These are phyloP conservation scores for Colletotrichum sp. DNA, from an alignment of 2,329 filamentous ascomycete species.

Conservation along the genomic window DNA sequence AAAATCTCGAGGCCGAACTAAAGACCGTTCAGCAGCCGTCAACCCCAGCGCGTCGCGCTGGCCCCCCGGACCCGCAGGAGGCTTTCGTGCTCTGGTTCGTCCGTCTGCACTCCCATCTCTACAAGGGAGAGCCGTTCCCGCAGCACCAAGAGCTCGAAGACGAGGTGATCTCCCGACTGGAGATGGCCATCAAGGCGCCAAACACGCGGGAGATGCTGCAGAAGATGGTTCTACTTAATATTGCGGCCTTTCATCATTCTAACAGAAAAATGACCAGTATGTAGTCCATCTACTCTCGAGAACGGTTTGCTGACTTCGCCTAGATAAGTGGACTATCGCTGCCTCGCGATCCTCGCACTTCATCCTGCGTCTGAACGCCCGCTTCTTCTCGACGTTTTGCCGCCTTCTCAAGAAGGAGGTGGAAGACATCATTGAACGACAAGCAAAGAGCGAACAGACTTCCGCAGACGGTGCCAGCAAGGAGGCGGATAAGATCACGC, in stretches of 20 bases:
- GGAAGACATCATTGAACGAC: constrained; percentile 49
- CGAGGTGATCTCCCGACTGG: constrained; percentile 81
- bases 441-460: constrained; percentile 34
- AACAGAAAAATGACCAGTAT: constrained; percentile 58
- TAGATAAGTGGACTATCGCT: constrained; percentile 52
- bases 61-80: constrained; percentile 60
- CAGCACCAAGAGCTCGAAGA: constrained; percentile 83
- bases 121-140: constrained; percentile 75
- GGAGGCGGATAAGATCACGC: constrained; percentile 35
- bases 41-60: constrained; percentile 33
- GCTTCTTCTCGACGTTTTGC: constrained; percentile 76
- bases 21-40: constrained; percentile 51
- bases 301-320: neutral
- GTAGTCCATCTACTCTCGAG: constrained; percentile 22
- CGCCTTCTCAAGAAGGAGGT: constrained; percentile 75
- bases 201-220: constrained; percentile 69
- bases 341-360: constrained; percentile 62
- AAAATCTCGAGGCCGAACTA: constrained; percentile 84
- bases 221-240: constrained; percentile 85
- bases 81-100: constrained; percentile 83
- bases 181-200: constrained; percentile 73
- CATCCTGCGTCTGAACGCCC: constrained; percentile 78
- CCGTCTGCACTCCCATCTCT: constrained; percentile 84
- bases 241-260: constrained; percentile 81
- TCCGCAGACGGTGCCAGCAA: constrained; percentile 22